phyloP scores from a whole-genome alignment of 2,329 filamentous ascomycete genomes.

The Stagonosporopsis vannaccii region DNA sequence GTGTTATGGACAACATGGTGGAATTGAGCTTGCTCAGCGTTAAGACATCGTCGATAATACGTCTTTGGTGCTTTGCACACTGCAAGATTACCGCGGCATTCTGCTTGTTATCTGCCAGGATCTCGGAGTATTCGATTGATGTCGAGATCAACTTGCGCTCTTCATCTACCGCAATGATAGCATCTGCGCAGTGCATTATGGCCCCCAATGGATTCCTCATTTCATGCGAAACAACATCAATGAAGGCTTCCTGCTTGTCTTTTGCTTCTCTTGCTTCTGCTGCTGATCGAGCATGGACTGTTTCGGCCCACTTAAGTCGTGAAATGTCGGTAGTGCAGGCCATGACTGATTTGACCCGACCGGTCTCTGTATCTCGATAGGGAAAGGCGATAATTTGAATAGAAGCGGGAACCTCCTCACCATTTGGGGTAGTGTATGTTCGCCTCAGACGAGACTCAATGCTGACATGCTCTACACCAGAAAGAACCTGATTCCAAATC shows the following conservation, averaged over 20 bases:
- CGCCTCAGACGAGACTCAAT: constrained; percentile 32
- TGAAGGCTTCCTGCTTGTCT: constrained; percentile 44
- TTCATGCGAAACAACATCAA: constrained; percentile 49
- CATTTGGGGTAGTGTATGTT: constrained; percentile 29
- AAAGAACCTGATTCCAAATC: constrained; percentile 24
- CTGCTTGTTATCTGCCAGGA: constrained; percentile 31
- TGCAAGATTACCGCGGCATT: constrained; percentile 51
- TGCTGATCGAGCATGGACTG: constrained; percentile 41
- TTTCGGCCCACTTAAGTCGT: constrained; percentile 44
- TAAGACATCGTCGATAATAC: constrained; percentile 55
- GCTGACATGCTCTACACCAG: constrained; percentile 27
- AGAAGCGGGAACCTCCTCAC: constrained; percentile 28
- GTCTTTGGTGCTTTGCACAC: constrained; percentile 54
- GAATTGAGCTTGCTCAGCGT: constrained; percentile 55
- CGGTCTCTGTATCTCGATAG: constrained; percentile 27
- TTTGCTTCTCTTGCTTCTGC: constrained; percentile 46
- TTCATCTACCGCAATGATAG: constrained; percentile 44
- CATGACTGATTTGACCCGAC: constrained; percentile 37
- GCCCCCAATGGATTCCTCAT: constrained; percentile 54
- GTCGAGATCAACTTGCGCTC: constrained; percentile 15
- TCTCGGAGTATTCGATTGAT: constrained; percentile 21
- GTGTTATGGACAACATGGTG: constrained; percentile 49
- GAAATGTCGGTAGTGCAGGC: constrained; percentile 46
- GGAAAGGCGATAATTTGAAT: constrained; percentile 36
- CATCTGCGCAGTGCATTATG: constrained; percentile 53